Evolutionary conservation across 2,329 filamentous ascomycete species (phyloP).

Genomic region (Exophiala sideris): DNA sequence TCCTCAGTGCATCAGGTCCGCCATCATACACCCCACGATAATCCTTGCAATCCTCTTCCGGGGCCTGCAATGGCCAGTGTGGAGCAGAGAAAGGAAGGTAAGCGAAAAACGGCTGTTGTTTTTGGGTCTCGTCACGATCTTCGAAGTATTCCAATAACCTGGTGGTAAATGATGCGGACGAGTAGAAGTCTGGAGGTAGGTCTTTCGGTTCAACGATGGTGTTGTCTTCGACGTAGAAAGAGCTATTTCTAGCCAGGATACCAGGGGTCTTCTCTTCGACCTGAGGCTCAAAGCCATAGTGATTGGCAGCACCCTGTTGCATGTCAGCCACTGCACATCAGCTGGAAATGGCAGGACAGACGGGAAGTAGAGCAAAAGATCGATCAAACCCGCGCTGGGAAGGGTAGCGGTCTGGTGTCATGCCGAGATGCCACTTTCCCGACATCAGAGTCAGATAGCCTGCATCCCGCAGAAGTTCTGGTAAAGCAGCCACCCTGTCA

Average conservation of each 20-base stretch:
- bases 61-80: conserved; percentile 62
- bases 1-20: conserved; percentile 55
- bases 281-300: conserved; percentile 36
- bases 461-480: conserved; percentile 35
- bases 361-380: conserved; percentile 33
- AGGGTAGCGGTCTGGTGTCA: conserved; percentile 31
- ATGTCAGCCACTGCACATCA: not conserved
- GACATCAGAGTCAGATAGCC: conserved; percentile 38
- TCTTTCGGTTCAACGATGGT: not conserved
- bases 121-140: conserved; percentile 15
- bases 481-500: conserved; percentile 34
- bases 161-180: not conserved
- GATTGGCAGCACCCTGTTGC: conserved; percentile 30
- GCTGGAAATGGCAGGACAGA: conserved; percentile 7
- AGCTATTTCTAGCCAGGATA: not conserved
- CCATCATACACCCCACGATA: conserved; percentile 62
- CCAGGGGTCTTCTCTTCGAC: conserved; percentile 11
- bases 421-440: conserved; percentile 39
- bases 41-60: conserved; percentile 52
- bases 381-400: conserved; percentile 32
- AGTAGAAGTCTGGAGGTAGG: conserved; percentile 5
- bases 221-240: not conserved
- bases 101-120: conserved; percentile 21
- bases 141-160: not conserved
- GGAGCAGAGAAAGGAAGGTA: conserved; percentile 56